Conservation (phyloP, 2,329 filamentous ascomycete species). For the Arthrobotrys sinensis region DNA sequence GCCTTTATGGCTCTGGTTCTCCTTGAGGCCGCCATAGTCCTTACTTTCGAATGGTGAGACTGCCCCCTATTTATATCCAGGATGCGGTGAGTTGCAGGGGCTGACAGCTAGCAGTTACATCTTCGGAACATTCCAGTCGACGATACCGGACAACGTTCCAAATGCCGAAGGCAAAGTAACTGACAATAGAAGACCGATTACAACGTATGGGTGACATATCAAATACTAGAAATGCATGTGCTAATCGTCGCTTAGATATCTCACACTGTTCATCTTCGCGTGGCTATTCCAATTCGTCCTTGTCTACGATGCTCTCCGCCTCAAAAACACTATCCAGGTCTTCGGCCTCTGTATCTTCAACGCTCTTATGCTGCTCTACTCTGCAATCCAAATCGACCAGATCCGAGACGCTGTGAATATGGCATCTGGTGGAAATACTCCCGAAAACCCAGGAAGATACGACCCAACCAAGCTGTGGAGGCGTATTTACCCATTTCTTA, state of each 20-base stretch:
- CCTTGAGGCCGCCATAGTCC: slow-evolving; percentile 82
- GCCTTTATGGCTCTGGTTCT: slow-evolving; percentile 82
- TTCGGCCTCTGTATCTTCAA: slow-evolving; percentile 96
- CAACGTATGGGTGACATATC: slow-evolving; percentile 76
- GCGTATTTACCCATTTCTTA: slow-evolving; percentile 80
- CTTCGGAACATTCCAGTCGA: slow-evolving; percentile 86
- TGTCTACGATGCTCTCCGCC: slow-evolving; percentile 90
- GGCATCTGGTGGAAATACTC: slow-evolving; percentile 66
- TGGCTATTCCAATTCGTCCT: slow-evolving; percentile 92
- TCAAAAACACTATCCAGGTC: slow-evolving; percentile 98
- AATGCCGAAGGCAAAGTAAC: slow-evolving; percentile 67
- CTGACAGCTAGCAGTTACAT: slow-evolving; percentile 77
- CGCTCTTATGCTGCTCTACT: slow-evolving; percentile 90
- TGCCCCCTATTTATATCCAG: slow-evolving; percentile 6
- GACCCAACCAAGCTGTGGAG: slow-evolving; percentile 73
- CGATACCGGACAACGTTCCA: slow-evolving; percentile 70
- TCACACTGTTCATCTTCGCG: slow-evolving; percentile 96
- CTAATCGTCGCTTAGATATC: slow-evolving; percentile 66
- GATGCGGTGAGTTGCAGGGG: slow-evolving; percentile 48
- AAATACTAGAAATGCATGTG: not conserved
- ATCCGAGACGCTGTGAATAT: slow-evolving; percentile 77
- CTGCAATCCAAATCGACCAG: slow-evolving; percentile 91
- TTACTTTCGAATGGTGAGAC: slow-evolving; percentile 87
- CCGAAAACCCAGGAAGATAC: slow-evolving; percentile 35
- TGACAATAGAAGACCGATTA: slow-evolving; percentile 75